Conservation (phyloP, 192 early-diverging fungal species). For the Backusella mclennaniae region DNA sequence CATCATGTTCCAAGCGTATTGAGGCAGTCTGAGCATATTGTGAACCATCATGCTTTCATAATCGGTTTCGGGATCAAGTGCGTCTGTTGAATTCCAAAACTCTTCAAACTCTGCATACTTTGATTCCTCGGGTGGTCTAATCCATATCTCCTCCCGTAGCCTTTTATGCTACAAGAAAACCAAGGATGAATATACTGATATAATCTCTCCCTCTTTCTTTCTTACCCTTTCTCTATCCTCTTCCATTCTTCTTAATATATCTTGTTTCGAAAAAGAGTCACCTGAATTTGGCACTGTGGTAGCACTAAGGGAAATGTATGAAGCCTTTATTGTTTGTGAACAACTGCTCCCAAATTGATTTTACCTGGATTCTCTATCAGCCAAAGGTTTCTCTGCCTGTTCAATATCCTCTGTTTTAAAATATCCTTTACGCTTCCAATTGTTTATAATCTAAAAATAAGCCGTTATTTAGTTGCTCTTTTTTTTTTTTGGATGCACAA, state of each 20-base stretch:
- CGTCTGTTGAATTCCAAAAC: conserved; percentile 45
- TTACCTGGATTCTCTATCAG: conserved; percentile 41
- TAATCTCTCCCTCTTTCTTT: neutral
- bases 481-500: neutral
- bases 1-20: conserved; percentile 30
- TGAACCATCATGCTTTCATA: conserved; percentile 36
- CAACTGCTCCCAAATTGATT: neutral
- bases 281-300: conserved; percentile 3
- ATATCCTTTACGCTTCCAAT: conserved; percentile 36
- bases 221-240: conserved; percentile 57
- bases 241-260: conserved; percentile 57
- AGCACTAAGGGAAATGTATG: neutral
- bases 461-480: neutral
- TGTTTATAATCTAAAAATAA: conserved; percentile 17
- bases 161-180: conserved; percentile 45
- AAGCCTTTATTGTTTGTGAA: neutral
- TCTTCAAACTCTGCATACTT: conserved; percentile 43
- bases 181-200: neutral
- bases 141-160: conserved; percentile 57
- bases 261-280: conserved; percentile 39
- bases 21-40: conserved; percentile 19
- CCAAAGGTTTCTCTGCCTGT: conserved; percentile 38
- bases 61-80: conserved; percentile 45
- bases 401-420: conserved; percentile 37
- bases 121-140: conserved; percentile 43